Percentiles rank a stretch among this genome's conserved stretches.
Conservation (phyloP, 1,284 basidiomycete genomes). For the Fereydounia khargensis region DNA sequence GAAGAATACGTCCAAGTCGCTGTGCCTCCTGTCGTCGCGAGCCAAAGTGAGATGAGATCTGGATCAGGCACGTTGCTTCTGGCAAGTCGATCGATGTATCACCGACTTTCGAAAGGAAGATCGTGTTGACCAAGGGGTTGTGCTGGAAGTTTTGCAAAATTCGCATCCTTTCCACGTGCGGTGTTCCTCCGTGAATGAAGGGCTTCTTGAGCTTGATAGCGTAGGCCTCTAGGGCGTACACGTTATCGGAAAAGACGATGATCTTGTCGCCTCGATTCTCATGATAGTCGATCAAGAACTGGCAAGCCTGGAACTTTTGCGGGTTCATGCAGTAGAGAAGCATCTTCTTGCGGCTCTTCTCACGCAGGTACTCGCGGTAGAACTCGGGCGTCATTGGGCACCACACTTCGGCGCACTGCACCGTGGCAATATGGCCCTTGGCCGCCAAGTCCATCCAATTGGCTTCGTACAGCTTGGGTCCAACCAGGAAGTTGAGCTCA, state of each 20-base stretch:
- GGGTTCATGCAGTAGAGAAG: constrained; percentile 99
- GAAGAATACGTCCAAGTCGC: constrained; percentile 84
- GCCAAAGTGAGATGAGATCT: constrained; percentile 99
- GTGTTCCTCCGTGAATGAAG: constrained; percentile 94
- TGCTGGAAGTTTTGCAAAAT: constrained; percentile 95
- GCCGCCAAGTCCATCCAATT: constrained; percentile 99
- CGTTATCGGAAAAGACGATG: constrained; percentile 98
- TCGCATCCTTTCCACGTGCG: constrained; percentile 91
- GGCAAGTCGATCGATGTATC: constrained; percentile 99
- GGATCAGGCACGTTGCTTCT: constrained; percentile 97
- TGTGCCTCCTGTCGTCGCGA: constrained; percentile 97
- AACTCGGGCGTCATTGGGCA: constrained; percentile 99
- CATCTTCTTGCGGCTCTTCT: constrained; percentile 89
- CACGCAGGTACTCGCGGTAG: constrained; percentile 93
- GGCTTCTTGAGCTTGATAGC: constrained; percentile 90
- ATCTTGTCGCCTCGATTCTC: constrained; percentile 98
- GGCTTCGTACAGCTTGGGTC: constrained; percentile 97
- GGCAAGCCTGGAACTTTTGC: constrained; percentile 97
- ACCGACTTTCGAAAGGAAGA: constrained; percentile 98
- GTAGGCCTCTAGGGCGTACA: constrained; percentile 94
- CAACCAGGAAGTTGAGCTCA: constrained; percentile 98
- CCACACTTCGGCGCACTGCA: constrained; percentile 96
- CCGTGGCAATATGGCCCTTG: constrained; percentile 98
- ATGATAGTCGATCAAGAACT: constrained; percentile 97
- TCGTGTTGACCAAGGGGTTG: constrained; percentile 89